phyloP scores from a whole-genome alignment of 352 stramenopile species.

The Aphanomyces invadans region DNA sequence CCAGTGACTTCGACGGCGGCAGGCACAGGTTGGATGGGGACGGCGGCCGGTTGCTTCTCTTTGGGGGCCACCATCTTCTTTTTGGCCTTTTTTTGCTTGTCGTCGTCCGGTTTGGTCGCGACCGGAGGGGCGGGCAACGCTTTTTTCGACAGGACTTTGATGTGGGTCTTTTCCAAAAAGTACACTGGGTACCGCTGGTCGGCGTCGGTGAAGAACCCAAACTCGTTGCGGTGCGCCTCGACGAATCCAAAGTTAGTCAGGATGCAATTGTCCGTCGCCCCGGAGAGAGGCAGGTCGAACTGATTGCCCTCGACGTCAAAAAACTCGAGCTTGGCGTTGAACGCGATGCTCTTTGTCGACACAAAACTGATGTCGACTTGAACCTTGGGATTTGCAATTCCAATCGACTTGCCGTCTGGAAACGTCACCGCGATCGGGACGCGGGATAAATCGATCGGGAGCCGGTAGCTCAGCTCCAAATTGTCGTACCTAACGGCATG shows the following conservation, averaged over 20 bases:
- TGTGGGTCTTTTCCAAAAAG: slow-evolving; percentile 26
- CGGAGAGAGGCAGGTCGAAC: slow-evolving; percentile 78
- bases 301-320: slow-evolving; percentile 85
- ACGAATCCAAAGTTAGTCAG: slow-evolving; percentile 88
- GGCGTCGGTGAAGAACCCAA: slow-evolving; percentile 25
- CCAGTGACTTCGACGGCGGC: slow-evolving; percentile 4
- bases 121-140: background rate
- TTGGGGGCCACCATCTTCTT: slow-evolving; percentile 1
- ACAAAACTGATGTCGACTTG: slow-evolving; percentile 80
- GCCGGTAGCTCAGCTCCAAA: slow-evolving; percentile 77
- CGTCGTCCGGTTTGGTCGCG: background rate
- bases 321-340: slow-evolving; percentile 88
- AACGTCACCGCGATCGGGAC: slow-evolving; percentile 83
- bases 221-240: slow-evolving; percentile 33
- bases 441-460: slow-evolving; percentile 64
- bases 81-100: slow-evolving; percentile 4
- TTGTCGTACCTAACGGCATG: slow-evolving; percentile 87
- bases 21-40: background rate
- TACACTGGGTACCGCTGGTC: slow-evolving; percentile 26
- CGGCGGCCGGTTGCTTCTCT: background rate
- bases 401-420: slow-evolving; percentile 82
- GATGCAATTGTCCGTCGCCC: slow-evolving; percentile 88
- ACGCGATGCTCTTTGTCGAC: slow-evolving; percentile 81
- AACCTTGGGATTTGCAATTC: slow-evolving; percentile 68
- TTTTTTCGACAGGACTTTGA: slow-evolving; percentile 22